phyloP scores from a whole-genome alignment of 345 rosid genomes.

The Brassica juncea region DNA sequence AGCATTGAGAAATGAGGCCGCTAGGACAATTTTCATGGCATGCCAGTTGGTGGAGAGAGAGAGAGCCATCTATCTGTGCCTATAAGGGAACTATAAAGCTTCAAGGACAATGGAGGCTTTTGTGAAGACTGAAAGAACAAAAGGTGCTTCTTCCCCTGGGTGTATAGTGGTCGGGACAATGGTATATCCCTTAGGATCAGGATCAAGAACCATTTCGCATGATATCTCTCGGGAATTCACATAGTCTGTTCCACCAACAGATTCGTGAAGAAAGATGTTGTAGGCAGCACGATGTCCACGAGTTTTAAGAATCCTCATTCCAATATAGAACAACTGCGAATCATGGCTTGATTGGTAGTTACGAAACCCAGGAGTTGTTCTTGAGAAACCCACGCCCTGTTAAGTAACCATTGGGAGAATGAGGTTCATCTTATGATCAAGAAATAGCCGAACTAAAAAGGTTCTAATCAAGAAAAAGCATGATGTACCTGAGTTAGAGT shows the following conservation, averaged over 20 bases:
- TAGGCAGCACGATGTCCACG: conserved; percentile 97
- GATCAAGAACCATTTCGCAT: conserved; percentile 99
- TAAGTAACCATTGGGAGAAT: conserved; percentile 21
- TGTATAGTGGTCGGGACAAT: conserved; percentile 98
- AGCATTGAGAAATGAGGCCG: conserved; percentile 14
- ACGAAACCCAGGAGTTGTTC: conserved; percentile 91
- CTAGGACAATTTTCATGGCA: conserved; percentile 35
- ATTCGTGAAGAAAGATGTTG: conserved; percentile 93
- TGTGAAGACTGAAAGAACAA: conserved; percentile 94
- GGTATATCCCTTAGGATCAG: conserved; percentile 99
- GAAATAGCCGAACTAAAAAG: background rate
- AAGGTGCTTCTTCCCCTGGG: conserved; percentile 99
- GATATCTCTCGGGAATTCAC: conserved; percentile 99
- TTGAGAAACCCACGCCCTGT: conserved; percentile 97
- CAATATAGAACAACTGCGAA: conserved; percentile 91
- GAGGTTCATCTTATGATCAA: background rate
- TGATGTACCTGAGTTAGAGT: conserved; percentile 90
- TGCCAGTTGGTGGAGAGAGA: conserved; percentile 33
- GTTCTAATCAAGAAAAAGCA: background rate
- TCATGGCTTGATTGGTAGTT: conserved; percentile 96
- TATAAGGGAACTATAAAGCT: conserved; percentile 49
- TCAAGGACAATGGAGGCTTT: conserved; percentile 85
- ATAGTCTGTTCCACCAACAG: conserved; percentile 99
- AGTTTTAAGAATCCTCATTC: conserved; percentile 97
- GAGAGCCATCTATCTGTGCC: conserved; percentile 16